phyloP scores from a whole-genome alignment of 2,329 filamentous ascomycete species.

The Canariomyces notabilis region DNA sequence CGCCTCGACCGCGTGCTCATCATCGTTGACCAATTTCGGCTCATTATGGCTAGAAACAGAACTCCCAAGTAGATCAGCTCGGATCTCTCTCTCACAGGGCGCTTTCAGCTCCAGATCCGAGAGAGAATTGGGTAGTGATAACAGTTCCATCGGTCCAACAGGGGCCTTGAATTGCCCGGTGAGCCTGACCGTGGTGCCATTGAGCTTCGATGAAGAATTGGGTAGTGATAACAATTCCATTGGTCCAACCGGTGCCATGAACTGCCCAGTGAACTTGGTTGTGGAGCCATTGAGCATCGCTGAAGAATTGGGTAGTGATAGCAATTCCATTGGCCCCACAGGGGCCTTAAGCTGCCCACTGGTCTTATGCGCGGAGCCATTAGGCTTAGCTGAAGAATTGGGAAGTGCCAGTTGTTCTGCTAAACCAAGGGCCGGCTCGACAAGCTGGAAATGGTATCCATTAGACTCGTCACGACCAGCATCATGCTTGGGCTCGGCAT shows the following conservation, averaged over 20 bases:
- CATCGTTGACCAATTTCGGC: conserved; percentile 16
- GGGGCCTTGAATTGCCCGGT: conserved; percentile 13
- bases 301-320: conserved; percentile 50
- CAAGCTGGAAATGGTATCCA: background rate
- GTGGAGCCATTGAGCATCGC: background rate
- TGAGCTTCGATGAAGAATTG: conserved; percentile 5
- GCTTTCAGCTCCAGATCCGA: conserved; percentile 12
- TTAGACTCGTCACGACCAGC: too few species aligned
- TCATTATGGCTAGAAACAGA: background rate
- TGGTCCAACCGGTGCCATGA: conserved; percentile 17
- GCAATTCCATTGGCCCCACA: conserved; percentile 17
- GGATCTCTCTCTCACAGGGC: background rate
- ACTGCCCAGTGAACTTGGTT: background rate
- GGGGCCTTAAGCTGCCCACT: conserved; percentile 6
- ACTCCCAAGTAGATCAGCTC: background rate
- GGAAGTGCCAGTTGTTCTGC: conserved; percentile 12
- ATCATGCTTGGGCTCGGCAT: background rate
- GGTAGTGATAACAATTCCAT: conserved; percentile 11
- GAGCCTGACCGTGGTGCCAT: background rate
- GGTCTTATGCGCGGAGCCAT: background rate
- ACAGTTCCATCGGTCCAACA: conserved; percentile 19
- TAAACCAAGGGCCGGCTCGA: conserved; percentile 8
- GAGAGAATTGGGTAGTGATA: conserved; percentile 20
- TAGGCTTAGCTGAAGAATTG: conserved; percentile 4
- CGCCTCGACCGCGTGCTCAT: conserved; percentile 13